Evolutionary conservation across 169 alveolate species (phyloP).

Genomic region (Eimeria acervulina): DNA sequence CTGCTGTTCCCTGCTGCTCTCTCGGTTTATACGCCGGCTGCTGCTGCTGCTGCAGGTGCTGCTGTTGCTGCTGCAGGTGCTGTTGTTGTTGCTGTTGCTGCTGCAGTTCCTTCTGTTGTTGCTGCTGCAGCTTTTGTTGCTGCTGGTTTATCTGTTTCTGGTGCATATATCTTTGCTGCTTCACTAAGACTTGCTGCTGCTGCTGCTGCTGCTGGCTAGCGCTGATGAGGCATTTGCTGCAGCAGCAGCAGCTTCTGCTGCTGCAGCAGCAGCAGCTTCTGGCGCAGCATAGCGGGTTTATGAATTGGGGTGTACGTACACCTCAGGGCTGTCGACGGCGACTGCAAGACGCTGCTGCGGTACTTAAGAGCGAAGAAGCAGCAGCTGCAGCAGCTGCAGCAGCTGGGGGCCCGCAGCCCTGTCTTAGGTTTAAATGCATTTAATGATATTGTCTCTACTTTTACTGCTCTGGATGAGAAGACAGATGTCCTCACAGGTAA

Average conservation of each 20-base stretch:
- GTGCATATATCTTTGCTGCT: constrained; percentile 30
- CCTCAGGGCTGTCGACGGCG: constrained; percentile 25
- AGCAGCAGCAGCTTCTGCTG: too few species aligned
- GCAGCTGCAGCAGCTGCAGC: constrained; percentile 60
- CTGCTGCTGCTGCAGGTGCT: constrained; percentile 2
- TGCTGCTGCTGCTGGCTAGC: constrained; percentile 46
- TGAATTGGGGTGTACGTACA: not conserved
- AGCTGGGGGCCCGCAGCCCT: not conserved
- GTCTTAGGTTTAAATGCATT: constrained; percentile 59
- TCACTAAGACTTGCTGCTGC: constrained; percentile 51
- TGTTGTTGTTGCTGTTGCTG: too few species aligned
- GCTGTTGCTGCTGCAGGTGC: not conserved
- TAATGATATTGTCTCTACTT: not conserved
- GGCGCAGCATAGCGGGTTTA: too few species aligned
- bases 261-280: too few species aligned
- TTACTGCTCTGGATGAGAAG: constrained; percentile 29
- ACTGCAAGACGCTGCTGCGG: constrained; percentile 48
- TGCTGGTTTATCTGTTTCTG: too few species aligned
- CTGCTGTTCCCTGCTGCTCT: not conserved
- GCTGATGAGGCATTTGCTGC: too few species aligned
- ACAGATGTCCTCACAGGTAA: not conserved
- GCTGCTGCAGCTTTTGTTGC: too few species aligned
- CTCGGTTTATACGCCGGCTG: not conserved
- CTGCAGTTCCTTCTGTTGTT: too few species aligned
- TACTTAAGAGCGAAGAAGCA: constrained; percentile 32